Conservation (phyloP, 176 grass and related monocot species). For the Avena insularis region DNA sequence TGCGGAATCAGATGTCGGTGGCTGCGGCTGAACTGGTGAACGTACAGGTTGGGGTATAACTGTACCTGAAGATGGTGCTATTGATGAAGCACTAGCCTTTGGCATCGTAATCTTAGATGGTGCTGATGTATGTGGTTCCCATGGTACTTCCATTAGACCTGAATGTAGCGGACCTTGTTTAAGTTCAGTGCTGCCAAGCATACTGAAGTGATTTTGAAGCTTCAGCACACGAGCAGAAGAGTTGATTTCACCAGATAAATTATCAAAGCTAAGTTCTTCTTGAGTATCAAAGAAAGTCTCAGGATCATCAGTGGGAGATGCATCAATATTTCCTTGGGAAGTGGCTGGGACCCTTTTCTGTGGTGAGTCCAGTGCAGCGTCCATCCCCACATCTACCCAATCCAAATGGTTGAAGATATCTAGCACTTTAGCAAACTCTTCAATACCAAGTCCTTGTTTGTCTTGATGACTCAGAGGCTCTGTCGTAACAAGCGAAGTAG, state of each 20-base stretch:
- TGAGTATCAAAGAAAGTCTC: conserved; percentile 51
- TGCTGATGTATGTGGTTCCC: conserved; percentile 40
- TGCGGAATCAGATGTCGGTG: conserved; percentile 16
- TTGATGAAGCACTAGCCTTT: conserved; percentile 41
- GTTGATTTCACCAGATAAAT: conserved; percentile 31
- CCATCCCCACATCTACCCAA: conserved; percentile 70
- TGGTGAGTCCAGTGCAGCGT: conserved; percentile 44
- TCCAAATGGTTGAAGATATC: conserved; percentile 81
- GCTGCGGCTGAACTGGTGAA: conserved; percentile 19
- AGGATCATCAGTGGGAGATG: conserved; percentile 30
- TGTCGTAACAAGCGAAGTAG: conserved; percentile 60
- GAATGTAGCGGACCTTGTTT: conserved; percentile 31
- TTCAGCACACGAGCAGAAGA: conserved; percentile 41
- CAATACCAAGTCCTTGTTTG: conserved; percentile 85
- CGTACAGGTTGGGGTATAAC: not conserved
- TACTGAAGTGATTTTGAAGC: conserved; percentile 32
- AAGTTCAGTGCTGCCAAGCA: conserved; percentile 37
- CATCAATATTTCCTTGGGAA: conserved; percentile 41
- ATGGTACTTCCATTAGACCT: conserved; percentile 28
- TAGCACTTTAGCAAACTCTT: conserved; percentile 91
- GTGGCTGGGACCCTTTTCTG: conserved; percentile 41
- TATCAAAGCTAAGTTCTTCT: conserved; percentile 52
- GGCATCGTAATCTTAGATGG: conserved; percentile 40
- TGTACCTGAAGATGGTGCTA: conserved; percentile 36
- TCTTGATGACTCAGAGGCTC: conserved; percentile 68